Evolutionary conservation across 2,329 filamentous ascomycete species (phyloP), one percentile per base, ranked within the genome.

Genomic region (Didymella lethalis): DNA sequence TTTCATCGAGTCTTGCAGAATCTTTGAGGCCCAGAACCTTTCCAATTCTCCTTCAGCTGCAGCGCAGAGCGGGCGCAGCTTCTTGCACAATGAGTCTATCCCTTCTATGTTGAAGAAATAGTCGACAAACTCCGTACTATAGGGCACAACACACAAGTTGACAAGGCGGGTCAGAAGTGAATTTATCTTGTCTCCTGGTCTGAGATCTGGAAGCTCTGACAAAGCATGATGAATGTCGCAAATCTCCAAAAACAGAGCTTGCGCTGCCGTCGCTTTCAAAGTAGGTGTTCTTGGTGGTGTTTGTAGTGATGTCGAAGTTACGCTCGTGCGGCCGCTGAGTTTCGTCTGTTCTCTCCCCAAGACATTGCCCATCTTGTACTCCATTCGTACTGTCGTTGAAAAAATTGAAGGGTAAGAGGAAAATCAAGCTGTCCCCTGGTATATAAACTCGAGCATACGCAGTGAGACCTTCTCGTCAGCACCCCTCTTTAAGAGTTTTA

Each of bases 31-130:
- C 82, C 81, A 84, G 60, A 80, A 68, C 2, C 61, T 64, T 63
- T 84, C 83, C 2, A 84, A 70, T 25, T 78, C 72, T 34, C 74
- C 78, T 66, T 85, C 83, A 3, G 81, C 79, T 14, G 67, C 61
- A 3, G 78, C 76, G 62, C 82, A 84, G 16, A 84, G 68, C 0
- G 67, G 45, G 20, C 79, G 77, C 0, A 85, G 68, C 0, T 74
- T 64, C 0, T 75, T 67, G 12, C 79, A 75, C 6, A 83, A 69
- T 0, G 61, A 41, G 7, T 68, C 47, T 12, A 81, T 63, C 0
- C 64, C 63, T 7, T 69, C 61, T 40, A 79, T 71, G 7, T 54
- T 52, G 32, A 81, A 67, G 8, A 77, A 72, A 25, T 66, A 62
- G 4, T 57, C 43, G 1, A 61, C 57, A n/a, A 73, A 61, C 0